A percentile compares a stretch with the other conserved stretches of the same genome.
Conservation (phyloP, 768 basidiomycete genomes). For the Psilocybe subaeruginosa region DNA sequence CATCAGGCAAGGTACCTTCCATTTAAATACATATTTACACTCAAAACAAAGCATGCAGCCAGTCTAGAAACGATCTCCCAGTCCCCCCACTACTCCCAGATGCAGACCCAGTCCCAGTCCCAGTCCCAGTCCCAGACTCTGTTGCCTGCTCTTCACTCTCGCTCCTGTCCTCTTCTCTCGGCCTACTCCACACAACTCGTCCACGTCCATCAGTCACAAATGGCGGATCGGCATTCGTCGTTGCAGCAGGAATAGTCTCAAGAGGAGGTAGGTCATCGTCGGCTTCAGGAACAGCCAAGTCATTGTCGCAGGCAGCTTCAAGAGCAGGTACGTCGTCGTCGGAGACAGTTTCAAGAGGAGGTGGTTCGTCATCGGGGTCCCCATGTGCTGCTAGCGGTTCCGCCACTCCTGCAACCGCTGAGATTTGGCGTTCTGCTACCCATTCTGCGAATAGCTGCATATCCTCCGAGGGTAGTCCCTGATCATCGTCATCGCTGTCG, state of each 20-base stretch:
- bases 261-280: too few relatives aligned
- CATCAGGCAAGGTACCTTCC: slow-evolving; percentile 10
- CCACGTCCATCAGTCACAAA: slow-evolving; percentile 71
- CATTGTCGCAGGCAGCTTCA: too few relatives aligned
- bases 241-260: too few relatives aligned
- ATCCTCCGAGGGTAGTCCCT: not conserved
- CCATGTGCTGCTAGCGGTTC: too few relatives aligned
- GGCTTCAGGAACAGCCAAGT: too few relatives aligned
- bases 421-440: too few relatives aligned
- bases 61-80: slow-evolving; percentile 13
- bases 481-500: not conserved
- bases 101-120: not conserved
- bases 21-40: slow-evolving; percentile 3
- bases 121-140: not conserved
- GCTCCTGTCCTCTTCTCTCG: slow-evolving; percentile 15
- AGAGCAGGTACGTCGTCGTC: too few relatives aligned
- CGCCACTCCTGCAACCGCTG: too few relatives aligned
- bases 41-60: slow-evolving; percentile 18
- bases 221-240: slow-evolving; percentile 25
- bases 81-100: slow-evolving; percentile 3
- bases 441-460: not conserved
- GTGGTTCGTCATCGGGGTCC: too few relatives aligned
- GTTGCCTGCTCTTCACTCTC: slow-evolving; percentile 2
- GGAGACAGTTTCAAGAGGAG: too few relatives aligned
- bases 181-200: slow-evolving; percentile 11